These are phyloP conservation scores for Salix viminalis DNA, from an alignment of 345 rosid genomes.

Conservation along the genomic window DNA sequence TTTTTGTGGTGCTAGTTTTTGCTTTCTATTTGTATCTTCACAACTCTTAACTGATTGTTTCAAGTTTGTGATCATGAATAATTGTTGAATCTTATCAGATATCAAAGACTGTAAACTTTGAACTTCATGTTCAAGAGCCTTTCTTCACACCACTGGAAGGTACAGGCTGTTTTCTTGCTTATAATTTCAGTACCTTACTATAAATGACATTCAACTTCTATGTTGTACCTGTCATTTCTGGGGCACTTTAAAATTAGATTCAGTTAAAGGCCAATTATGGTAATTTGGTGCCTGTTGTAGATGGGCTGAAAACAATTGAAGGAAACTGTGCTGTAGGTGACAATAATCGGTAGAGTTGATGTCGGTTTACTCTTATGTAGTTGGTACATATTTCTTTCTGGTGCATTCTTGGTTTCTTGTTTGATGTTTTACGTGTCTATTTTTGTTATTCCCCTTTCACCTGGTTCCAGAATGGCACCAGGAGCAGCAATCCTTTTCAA, in stretches of 20 bases:
- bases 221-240: conserved; percentile 12
- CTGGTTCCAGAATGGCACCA: conserved; percentile 38
- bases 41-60: neutral
- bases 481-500: conserved; percentile 59
- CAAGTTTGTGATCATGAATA: neutral
- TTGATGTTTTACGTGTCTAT: neutral
- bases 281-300: conserved; percentile 17
- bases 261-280: neutral
- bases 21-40: neutral
- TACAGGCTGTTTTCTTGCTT: conserved; percentile 1
- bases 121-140: conserved; percentile 49
- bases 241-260: too few species aligned
- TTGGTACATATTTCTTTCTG: neutral
- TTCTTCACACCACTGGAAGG: conserved; percentile 47
- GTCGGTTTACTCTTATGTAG: too few species aligned
- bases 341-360: conserved; percentile 33
- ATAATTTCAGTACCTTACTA: neutral
- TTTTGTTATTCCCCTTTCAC: neutral
- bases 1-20: neutral
- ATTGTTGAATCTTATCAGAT: conserved; percentile 18
- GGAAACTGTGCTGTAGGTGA: conserved; percentile 39
- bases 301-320: conserved; percentile 44
- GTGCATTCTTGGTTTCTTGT: neutral
- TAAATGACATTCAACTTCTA: neutral
- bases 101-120: conserved; percentile 28